Evolutionary conservation across 2,329 filamentous ascomycete genomes (phyloP), one percentile per base, ranked within the genome.

Genomic region (Berkeleyomyces rouxiae): DNA sequence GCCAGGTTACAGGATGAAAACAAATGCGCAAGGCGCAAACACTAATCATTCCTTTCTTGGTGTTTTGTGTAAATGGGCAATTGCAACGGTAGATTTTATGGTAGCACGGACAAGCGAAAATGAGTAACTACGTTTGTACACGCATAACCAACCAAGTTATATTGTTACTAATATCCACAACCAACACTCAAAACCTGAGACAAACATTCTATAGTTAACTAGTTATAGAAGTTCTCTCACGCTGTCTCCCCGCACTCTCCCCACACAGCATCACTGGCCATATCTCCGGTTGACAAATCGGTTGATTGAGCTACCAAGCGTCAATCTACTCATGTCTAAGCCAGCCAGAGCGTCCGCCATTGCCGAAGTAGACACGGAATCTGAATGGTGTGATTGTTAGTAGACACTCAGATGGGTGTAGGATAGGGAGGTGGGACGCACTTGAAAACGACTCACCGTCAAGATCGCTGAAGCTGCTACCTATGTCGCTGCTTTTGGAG

Each of bases 391-490:
- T 16, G 61, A 66, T 40, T 66, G 65, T 13, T 16, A 59, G 57
- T 2, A 10, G 9, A 11, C 31, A 16, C n/a, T 43, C 10, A 3
- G n/a, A 31, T 11, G 7, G 2, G 23, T 33, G 6, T 33, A 49
- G 16, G 59, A 61, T 51, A 53, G 51, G 11, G 36, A n/a, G 46
- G 10, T n/a, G 10, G 6, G 33, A 59, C 40, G 7, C 59, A 61
- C 58, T 59, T 11, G 49, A 55, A 64, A n/a, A 61, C 51, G 64
- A 67, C 71, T 65, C 75, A 82, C 87, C 87, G 70, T 92, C 88
- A 51, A 95, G 78, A 74, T 93, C 89, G 72, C 87, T 92, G 69
- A 90, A 93, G 68, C 87, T 91, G 71, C 88, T 92, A 0, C 88
- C 87, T 83, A 90, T 90, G 68, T 90, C 86, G 69, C 85, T 89